Base-by-base conservation (phyloP, 345 rosid genomes). In the Dimocarpus longan region DNA sequence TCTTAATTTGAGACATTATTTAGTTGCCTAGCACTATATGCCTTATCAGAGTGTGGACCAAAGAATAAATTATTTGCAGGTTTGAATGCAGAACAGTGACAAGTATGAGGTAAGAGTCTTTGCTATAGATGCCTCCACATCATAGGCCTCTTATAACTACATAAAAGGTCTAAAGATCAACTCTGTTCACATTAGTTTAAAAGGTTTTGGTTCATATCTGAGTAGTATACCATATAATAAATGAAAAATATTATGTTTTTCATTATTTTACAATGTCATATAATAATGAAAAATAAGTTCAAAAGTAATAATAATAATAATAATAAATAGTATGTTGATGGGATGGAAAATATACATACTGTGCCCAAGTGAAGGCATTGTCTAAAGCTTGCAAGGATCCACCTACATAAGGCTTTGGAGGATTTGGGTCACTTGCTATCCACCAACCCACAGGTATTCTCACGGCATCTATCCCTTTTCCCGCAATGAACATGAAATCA, bases 391-490 rank as follows among this genome's bases (percentile, higher is more conserved):
- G 66, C 79, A 91, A 73, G 70, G 93, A 91, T 8, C 95, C 93
- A 1, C 91, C 91, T 1, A 86, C 93, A 40, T 79, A 89, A 52
- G 93, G 93, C 2, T 0, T 40, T 6, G 93, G 92, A 13, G 95
- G 95, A 0, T 60, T 73, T 1, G 93, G 89, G 69, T 84, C 93
- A 9, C 89, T 86, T 18, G 91, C 91, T 42, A 88, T 91, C 95
- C 92, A 91, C 95, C 93, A 89, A 1, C 91, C 95, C 46, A 87
- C 91, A 0, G 93, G 95, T 68, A 91, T 87, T 80, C 93, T 87
- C 65, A 88, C 95, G 0, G 87, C 87, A 74, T 88, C 79, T 3
- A 91, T 15, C 59, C 92, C 89, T 46, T 86, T 87, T 50, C 69
- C 16, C 7, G 92, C 83, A 59, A 90, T 85, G 86, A 86, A 88